These are phyloP conservation scores for Vigna angularis DNA, from an alignment of 306 rosid species.

Conservation along the genomic window DNA sequence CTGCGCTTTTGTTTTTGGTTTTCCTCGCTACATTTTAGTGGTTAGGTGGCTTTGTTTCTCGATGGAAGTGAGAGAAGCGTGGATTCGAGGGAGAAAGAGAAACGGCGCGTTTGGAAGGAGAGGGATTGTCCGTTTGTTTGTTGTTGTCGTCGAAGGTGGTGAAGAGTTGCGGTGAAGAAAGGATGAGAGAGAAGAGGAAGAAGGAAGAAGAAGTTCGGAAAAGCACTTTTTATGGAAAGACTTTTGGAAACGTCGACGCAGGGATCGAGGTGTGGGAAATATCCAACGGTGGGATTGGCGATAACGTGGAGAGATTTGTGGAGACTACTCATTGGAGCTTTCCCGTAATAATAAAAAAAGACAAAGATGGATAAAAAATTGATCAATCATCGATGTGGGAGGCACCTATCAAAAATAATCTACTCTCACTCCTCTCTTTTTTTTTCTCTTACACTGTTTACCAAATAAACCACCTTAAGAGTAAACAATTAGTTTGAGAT, in stretches of 20 bases:
- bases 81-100: neutral
- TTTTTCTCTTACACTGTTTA: neutral
- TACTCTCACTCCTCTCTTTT: neutral
- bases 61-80: neutral
- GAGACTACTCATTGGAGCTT: slow-evolving; percentile 46
- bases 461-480: neutral
- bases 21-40: slow-evolving; percentile 33
- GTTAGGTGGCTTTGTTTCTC: neutral
- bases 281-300: slow-evolving; percentile 58
- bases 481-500: neutral
- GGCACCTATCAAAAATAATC: slow-evolving; percentile 3
- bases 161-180: neutral
- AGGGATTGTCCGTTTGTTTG: neutral
- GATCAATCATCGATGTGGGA: slow-evolving; percentile 37
- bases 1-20: neutral
- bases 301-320: slow-evolving; percentile 54
- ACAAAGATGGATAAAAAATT: slow-evolving; percentile 43
- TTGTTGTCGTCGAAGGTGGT: neutral
- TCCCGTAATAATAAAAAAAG: slow-evolving; percentile 23
- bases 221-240: slow-evolving; percentile 43
- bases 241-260: slow-evolving; percentile 35
- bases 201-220: slow-evolving; percentile 33
- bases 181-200: neutral
- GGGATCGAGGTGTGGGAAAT: slow-evolving; percentile 18
- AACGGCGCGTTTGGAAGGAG: neutral